Conservation (phyloP, 1,284 basidiomycete genomes). For the Ceratobasidium sp. region DNA sequence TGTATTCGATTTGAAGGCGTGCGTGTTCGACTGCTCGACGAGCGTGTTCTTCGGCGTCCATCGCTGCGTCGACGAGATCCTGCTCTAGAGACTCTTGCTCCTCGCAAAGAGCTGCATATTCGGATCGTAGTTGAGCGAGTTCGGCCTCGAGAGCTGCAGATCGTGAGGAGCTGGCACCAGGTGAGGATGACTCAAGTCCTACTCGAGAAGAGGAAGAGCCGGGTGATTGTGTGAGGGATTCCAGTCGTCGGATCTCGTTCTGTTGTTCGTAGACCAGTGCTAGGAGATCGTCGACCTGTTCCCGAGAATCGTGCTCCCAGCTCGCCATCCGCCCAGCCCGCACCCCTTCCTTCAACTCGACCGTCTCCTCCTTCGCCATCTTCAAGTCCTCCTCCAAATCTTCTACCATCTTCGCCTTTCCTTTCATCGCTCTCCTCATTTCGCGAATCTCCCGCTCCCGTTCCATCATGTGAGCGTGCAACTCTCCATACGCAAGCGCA, state of each 20-base stretch:
- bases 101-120: slow-evolving; percentile 34
- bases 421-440: slow-evolving; percentile 66
- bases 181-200: too few species aligned
- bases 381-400: background rate
- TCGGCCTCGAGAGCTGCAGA: slow-evolving; percentile 10
- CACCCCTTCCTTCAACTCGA: slow-evolving; percentile 18
- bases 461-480: slow-evolving; percentile 69
- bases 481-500: slow-evolving; percentile 53
- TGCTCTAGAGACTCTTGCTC: slow-evolving; percentile 41
- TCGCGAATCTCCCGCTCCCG: slow-evolving; percentile 70
- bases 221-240: background rate
- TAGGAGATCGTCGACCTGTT: slow-evolving; percentile 11
- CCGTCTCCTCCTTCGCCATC: slow-evolving; percentile 17
- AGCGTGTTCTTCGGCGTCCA: slow-evolving; percentile 35
- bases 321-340: background rate
- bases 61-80: slow-evolving; percentile 40
- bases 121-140: slow-evolving; percentile 12
- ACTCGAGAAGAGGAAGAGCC: background rate
- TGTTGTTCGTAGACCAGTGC: slow-evolving; percentile 3
- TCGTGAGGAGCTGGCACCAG: slow-evolving; percentile 2
- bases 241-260: slow-evolving; percentile 14
- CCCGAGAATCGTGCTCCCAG: background rate
- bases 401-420: slow-evolving; percentile 66
- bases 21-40: slow-evolving; percentile 7
- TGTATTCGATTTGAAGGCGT: slow-evolving; percentile 20